Percentiles rank a stretch among this genome's conserved stretches.
Conservation (phyloP, 176 grass and related monocot species). For the Oryza brachyantha region DNA sequence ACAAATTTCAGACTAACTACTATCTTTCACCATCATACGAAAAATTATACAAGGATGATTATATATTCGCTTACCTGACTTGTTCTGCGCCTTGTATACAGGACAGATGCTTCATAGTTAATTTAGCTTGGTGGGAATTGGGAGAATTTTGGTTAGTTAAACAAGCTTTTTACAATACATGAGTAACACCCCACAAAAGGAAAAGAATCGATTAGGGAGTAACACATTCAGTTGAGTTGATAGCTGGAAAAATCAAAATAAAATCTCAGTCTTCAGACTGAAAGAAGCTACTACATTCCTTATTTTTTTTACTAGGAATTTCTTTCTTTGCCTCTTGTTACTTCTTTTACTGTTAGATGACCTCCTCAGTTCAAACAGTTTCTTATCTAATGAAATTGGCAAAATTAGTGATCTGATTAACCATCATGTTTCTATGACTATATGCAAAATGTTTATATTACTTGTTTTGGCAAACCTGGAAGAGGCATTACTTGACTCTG, state of each 20-base stretch:
- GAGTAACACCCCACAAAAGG: neutral
- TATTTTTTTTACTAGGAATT: neutral
- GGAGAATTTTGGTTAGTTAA: neutral
- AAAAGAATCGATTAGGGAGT: neutral
- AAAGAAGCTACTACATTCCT: neutral
- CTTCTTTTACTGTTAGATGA: neutral
- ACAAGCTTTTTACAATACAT: neutral
- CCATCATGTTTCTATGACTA: neutral
- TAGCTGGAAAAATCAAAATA: neutral
- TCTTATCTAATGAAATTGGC: neutral
- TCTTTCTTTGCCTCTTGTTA: neutral
- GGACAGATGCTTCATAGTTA: neutral
- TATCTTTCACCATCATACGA: neutral
- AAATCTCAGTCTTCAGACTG: neutral
- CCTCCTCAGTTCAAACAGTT: neutral
- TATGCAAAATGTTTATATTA: conserved; percentile 8
- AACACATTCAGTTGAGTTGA: neutral
- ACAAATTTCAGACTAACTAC: neutral
- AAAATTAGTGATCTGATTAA: neutral
- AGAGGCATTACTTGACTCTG: conserved; percentile 31
- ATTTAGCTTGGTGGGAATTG: neutral
- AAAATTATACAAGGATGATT: neutral
- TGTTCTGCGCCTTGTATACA: neutral
- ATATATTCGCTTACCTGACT: neutral
- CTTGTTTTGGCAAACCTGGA: conserved; percentile 25